A percentile compares a stretch with the other conserved stretches of the same genome.
phyloP scores from a whole-genome alignment of 164 flowering plant species.

The Vitis vinifera region ASM3070453v1 NC_081813.1:14006001-14006500 shows the following conservation, averaged over 20 bases:
- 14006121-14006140: slow-evolving; percentile 1
- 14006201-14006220: slow-evolving; percentile 61
- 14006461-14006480: too few relatives aligned
- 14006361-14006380: too few relatives aligned
- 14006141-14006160: not conserved
- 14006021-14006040: slow-evolving; percentile 71
- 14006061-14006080: slow-evolving; percentile 64
- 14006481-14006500: too few relatives aligned
- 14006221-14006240: slow-evolving; percentile 44
- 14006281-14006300: not conserved
- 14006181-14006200: slow-evolving; percentile 43
- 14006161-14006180: slow-evolving; percentile 68
- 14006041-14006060: slow-evolving; percentile 61
- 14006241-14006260: slow-evolving; percentile 22
- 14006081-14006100: slow-evolving; percentile 9
- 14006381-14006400: too few relatives aligned
- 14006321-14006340: too few relatives aligned
- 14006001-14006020: slow-evolving; percentile 29
- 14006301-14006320: too few relatives aligned
- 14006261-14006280: slow-evolving; percentile 4
- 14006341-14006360: too few relatives aligned
- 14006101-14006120: not conserved
- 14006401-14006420: too few relatives aligned
- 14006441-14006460: too few relatives aligned
- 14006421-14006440: too few relatives aligned